A percentile compares a stretch with the other conserved stretches of the same genome.
These are phyloP conservation scores for Gnaphalium uliginosum DNA, from an alignment of 129 eudicot species.

Conservation along the genomic window DNA sequence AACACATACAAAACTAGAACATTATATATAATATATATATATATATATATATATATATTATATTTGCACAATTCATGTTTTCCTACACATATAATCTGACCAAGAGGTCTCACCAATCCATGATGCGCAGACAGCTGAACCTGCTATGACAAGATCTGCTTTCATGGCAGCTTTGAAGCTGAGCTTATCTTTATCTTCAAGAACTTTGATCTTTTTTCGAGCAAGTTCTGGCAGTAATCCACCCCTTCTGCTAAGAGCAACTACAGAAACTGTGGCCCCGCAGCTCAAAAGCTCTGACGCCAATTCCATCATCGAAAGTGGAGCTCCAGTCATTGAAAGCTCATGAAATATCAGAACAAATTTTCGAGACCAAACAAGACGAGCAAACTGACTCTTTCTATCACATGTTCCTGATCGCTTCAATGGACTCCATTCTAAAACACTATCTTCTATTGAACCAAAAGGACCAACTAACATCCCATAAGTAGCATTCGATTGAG, in stretches of 20 bases:
- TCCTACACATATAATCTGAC: not conserved
- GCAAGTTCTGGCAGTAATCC: slow-evolving; percentile 87
- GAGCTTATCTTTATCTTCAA: slow-evolving; percentile 76
- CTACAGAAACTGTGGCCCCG: slow-evolving; percentile 91
- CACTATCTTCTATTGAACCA: slow-evolving; percentile 71
- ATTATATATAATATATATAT: too few relatives aligned
- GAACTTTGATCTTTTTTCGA: slow-evolving; percentile 76
- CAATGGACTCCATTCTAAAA: slow-evolving; percentile 88
- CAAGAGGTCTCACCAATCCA: slow-evolving; percentile 78
- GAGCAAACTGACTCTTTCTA: slow-evolving; percentile 81
- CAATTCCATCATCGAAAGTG: slow-evolving; percentile 97
- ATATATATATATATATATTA: too few relatives aligned
- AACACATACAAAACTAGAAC: not conserved
- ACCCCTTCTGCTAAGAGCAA: slow-evolving; percentile 82
- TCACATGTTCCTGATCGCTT: slow-evolving; percentile 93
- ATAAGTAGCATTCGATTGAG: slow-evolving; percentile 63
- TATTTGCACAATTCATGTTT: not conserved
- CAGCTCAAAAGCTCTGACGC: slow-evolving; percentile 96
- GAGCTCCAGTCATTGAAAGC: slow-evolving; percentile 98
- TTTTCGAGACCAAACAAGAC: slow-evolving; percentile 93
- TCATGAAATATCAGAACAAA: slow-evolving; percentile 86
- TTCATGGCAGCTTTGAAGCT: slow-evolving; percentile 96
- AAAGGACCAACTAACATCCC: slow-evolving; percentile 92
- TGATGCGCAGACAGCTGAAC: slow-evolving; percentile 93
- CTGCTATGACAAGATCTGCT: slow-evolving; percentile 92